Evolutionary conservation across 2,329 filamentous ascomycete species (phyloP).

Genomic region (Apiospora saccharicola): DNA sequence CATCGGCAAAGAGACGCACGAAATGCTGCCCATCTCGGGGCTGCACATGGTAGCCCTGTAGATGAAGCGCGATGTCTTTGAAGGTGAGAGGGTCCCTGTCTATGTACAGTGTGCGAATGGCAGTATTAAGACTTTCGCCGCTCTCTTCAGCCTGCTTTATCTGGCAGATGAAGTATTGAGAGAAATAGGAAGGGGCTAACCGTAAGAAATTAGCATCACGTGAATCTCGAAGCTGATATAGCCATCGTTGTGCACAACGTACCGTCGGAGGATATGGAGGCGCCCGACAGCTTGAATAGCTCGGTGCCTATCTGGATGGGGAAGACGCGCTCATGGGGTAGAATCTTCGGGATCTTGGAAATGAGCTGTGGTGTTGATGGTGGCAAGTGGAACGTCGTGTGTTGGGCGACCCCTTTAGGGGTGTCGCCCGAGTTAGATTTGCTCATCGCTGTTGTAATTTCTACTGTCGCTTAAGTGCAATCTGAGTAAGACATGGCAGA

Average conservation of each 20-base stretch:
- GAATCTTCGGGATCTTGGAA: slow-evolving; percentile 60
- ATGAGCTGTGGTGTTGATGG: slow-evolving; percentile 46
- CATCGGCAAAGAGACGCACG: slow-evolving; percentile 91
- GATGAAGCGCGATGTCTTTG: slow-evolving; percentile 84
- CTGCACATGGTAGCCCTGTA: slow-evolving; percentile 89
- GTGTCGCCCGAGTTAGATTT: slow-evolving; percentile 40
- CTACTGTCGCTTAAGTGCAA: slow-evolving; percentile 20
- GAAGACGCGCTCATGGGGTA: slow-evolving; percentile 77
- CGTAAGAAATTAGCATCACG: slow-evolving; percentile 31
- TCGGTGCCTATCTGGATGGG: slow-evolving; percentile 77
- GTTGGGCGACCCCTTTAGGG: slow-evolving; percentile 33
- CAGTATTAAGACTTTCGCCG: slow-evolving; percentile 56
- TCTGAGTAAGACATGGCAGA: slow-evolving; percentile 7
- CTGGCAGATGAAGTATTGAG: slow-evolving; percentile 89
- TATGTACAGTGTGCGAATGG: slow-evolving; percentile 87
- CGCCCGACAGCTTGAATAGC: slow-evolving; percentile 76
- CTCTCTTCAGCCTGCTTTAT: slow-evolving; percentile 68
- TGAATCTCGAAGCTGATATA: slow-evolving; percentile 6
- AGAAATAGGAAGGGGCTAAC: slow-evolving; percentile 93
- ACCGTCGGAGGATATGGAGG: slow-evolving; percentile 78
- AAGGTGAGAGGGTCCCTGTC: slow-evolving; percentile 93
- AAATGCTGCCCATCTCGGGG: slow-evolving; percentile 87
- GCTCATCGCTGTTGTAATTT: slow-evolving; percentile 38
- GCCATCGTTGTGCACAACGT: slow-evolving; percentile 40
- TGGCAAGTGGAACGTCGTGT: slow-evolving; percentile 37